phyloP scores from a whole-genome alignment of 1,139 yeast species.

The Debaryomycetaceae sp. region DNA sequence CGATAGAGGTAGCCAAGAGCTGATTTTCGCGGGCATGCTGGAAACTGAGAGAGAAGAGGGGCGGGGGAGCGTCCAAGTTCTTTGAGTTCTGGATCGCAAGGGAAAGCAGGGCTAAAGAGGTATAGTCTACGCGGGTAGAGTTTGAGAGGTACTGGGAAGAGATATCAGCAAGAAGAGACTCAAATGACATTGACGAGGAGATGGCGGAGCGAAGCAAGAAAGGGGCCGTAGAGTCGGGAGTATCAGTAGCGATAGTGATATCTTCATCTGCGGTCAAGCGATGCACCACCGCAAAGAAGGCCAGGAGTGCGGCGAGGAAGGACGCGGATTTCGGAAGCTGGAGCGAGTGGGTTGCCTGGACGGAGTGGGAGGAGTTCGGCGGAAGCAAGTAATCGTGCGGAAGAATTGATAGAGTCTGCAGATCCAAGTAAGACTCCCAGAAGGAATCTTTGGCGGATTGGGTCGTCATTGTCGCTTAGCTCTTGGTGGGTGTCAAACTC shows the following conservation, averaged over 20 bases:
- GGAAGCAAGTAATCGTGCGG: slow-evolving; percentile 87
- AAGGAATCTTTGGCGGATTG: too few relatives aligned
- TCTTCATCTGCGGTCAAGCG: slow-evolving; percentile 93
- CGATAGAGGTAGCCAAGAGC: slow-evolving; percentile 35
- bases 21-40: slow-evolving; percentile 35
- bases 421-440: slow-evolving; percentile 65
- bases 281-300: slow-evolving; percentile 59
- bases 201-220: slow-evolving; percentile 55
- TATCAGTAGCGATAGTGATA: slow-evolving; percentile 67
- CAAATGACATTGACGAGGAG: slow-evolving; percentile 42
- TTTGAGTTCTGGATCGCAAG: slow-evolving; percentile 36
- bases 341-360: slow-evolving; percentile 46
- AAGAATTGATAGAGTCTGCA: slow-evolving; percentile 74
- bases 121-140: slow-evolving; percentile 24
- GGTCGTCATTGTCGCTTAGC: too few relatives aligned
- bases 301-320: slow-evolving; percentile 53
- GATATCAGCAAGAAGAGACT: slow-evolving; percentile 38
- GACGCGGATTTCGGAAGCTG: slow-evolving; percentile 6
- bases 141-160: slow-evolving; percentile 30
- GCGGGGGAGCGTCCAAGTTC: slow-evolving; percentile 47
- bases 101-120: slow-evolving; percentile 48
- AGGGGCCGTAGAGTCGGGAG: slow-evolving; percentile 25
- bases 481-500: too few relatives aligned
- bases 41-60: slow-evolving; percentile 54
- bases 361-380: slow-evolving; percentile 53